These are phyloP conservation scores for Penicillium hordei DNA, from an alignment of 2,329 filamentous ascomycete genomes.

Conservation along the genomic window DNA sequence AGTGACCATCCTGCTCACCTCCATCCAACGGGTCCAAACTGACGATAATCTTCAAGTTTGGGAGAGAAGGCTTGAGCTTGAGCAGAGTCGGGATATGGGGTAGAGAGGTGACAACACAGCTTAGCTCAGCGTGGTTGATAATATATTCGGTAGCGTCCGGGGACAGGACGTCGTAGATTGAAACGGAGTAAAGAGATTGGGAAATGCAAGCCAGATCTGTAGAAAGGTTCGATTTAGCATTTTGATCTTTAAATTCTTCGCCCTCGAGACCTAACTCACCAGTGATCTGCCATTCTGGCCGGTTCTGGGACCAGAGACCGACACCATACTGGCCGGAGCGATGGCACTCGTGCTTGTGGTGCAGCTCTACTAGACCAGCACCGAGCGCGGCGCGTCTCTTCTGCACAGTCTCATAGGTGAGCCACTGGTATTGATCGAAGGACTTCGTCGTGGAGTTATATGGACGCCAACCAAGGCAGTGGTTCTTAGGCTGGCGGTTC, in stretches of 20 bases:
- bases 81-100: conserved; percentile 78
- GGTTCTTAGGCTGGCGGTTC: conserved; percentile 62
- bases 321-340: conserved; percentile 66
- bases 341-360: conserved; percentile 68
- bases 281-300: conserved; percentile 84
- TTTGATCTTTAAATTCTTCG: too few relatives aligned
- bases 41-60: conserved; percentile 81
- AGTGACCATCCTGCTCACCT: conserved; percentile 72
- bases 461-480: conserved; percentile 75
- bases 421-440: conserved; percentile 77
- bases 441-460: conserved; percentile 74
- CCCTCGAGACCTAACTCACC: conserved; percentile 47
- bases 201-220: conserved; percentile 82
- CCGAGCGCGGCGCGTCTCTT: conserved; percentile 80
- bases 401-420: conserved; percentile 77
- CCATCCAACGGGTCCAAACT: conserved; percentile 79
- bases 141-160: conserved; percentile 92
- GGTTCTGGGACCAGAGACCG: conserved; percentile 83
- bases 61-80: conserved; percentile 74
- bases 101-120: conserved; percentile 74
- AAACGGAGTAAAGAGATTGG: conserved; percentile 84
- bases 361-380: conserved; percentile 78
- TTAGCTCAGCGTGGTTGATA: conserved; percentile 80
- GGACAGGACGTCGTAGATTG: conserved; percentile 93
- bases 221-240: not conserved